Conservation (phyloP, 1,139 yeast species). For the Suhomyces taliae region DNA sequence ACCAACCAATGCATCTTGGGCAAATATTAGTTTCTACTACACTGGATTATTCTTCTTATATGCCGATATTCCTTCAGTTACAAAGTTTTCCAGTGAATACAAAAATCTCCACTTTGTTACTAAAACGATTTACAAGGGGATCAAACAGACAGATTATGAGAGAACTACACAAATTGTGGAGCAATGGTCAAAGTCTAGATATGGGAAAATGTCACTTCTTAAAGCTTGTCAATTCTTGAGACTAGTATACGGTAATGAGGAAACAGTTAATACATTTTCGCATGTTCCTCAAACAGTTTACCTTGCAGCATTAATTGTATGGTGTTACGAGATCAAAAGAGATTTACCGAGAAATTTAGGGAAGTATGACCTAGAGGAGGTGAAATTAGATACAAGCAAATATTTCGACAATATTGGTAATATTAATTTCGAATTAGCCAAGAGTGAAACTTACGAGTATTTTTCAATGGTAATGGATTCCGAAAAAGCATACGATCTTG, state of each 20-base stretch:
- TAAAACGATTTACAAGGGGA: background rate
- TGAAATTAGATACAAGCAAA: background rate
- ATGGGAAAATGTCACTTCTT: background rate
- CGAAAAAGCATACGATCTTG: background rate
- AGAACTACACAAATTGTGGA: background rate
- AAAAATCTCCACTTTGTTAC: background rate
- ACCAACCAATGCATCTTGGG: slow-evolving; percentile 1
- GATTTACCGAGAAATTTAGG: background rate
- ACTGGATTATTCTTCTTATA: background rate
- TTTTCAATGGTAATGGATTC: background rate
- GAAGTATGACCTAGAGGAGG: background rate
- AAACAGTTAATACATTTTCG: background rate
- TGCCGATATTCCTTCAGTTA: slow-evolving; percentile 1
- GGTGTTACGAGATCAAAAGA: slow-evolving; percentile 1
- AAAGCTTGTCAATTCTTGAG: background rate
- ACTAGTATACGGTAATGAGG: background rate
- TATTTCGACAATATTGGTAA: background rate
- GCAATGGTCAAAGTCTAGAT: background rate
- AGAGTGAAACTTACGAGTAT: background rate
- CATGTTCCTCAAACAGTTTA: background rate
- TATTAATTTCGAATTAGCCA: background rate
- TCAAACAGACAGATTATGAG: background rate
- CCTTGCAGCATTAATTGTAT: background rate
- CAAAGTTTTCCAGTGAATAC: background rate
- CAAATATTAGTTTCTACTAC: background rate